Percentiles rank a stretch among this genome's conserved stretches.
Conservation (phyloP, 352 stramenopile species). For the Globisporangium camurandrum region DNA sequence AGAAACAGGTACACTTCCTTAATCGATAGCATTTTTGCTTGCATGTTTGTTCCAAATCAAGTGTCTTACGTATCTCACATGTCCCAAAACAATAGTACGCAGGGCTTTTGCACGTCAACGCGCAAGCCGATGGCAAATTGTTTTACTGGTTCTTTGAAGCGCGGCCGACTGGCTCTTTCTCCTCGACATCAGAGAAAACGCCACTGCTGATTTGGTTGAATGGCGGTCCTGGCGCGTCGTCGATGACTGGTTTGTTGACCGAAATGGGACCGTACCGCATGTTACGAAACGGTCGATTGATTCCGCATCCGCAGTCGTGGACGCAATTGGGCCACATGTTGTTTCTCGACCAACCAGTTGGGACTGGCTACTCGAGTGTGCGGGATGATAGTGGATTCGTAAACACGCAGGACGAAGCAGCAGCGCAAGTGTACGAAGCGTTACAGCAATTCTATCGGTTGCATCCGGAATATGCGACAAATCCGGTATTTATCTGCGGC, state of each 20-base stretch:
- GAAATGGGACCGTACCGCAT: constrained; percentile 80
- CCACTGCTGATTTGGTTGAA: constrained; percentile 80
- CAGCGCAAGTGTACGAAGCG: constrained; percentile 88
- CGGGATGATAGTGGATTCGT: constrained; percentile 67
- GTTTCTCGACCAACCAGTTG: constrained; percentile 79
- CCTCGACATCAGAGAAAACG: constrained; percentile 18
- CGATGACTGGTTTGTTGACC: constrained; percentile 68
- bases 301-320: constrained; percentile 63
- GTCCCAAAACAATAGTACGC: constrained; percentile 36
- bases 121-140: constrained; percentile 38
- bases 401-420: constrained; percentile 56
- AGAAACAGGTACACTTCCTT: constrained; percentile 40
- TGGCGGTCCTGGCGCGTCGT: constrained; percentile 65
- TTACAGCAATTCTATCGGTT: constrained; percentile 87
- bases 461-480: constrained; percentile 75
- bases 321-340: constrained; percentile 76
- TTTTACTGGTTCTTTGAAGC: constrained; percentile 88
- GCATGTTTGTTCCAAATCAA: constrained; percentile 7
- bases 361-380: constrained; percentile 71
- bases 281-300: constrained; percentile 53
- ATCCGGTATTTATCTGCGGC: constrained; percentile 63
- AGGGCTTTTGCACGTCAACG: constrained; percentile 58
- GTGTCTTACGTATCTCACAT: constrained; percentile 15
- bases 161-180: constrained; percentile 28
- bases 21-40: not conserved